A percentile compares a stretch with the other conserved stretches of the same genome.
Evolutionary conservation across 2,329 filamentous ascomycete species (phyloP).

Genomic region (Conoideocrella luteorostrata): DNA sequence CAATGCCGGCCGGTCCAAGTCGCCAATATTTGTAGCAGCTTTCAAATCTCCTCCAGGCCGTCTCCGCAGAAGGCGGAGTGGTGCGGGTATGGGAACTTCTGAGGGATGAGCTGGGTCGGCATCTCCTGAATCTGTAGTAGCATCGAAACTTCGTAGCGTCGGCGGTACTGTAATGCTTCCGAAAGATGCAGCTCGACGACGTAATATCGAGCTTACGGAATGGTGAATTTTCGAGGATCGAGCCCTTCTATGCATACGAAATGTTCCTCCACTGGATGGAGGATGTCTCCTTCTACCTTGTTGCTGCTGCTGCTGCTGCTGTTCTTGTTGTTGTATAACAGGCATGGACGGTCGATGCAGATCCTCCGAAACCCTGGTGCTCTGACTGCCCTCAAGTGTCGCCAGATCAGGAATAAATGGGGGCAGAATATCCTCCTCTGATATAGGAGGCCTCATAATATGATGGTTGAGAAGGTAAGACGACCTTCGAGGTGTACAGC

Average conservation of each 20-base stretch:
- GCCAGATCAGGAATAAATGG: conserved; percentile 42
- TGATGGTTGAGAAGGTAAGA: conserved; percentile 49
- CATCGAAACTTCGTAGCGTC: conserved; percentile 55
- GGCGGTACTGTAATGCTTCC: conserved; percentile 48
- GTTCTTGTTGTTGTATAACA: conserved; percentile 17
- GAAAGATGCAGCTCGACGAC: conserved; percentile 53
- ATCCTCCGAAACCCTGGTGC: conserved; percentile 26
- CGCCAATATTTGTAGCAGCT: conserved; percentile 58
- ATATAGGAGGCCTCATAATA: conserved; percentile 27
- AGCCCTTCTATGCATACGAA: conserved; percentile 35
- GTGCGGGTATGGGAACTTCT: conserved; percentile 35
- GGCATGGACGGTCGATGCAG: conserved; percentile 24
- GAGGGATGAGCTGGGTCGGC: conserved; percentile 42
- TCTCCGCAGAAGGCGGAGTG: conserved; percentile 60
- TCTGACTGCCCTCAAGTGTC: conserved; percentile 26
- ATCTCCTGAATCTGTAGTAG: conserved; percentile 46
- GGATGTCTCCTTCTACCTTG: conserved; percentile 18
- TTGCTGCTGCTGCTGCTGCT: too few relatives aligned
- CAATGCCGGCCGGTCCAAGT: conserved; percentile 45
- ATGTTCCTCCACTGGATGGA: conserved; percentile 22
- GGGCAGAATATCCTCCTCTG: conserved; percentile 36
- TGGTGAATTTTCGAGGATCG: conserved; percentile 42
- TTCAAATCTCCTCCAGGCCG: conserved; percentile 70
- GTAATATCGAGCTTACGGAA: conserved; percentile 45
- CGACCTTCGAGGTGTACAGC: conserved; percentile 45